Evolutionary conservation across 2,329 filamentous ascomycete genomes (phyloP), one percentile per base, ranked within the genome.

Genomic region (Fusarium chuoi): DNA sequence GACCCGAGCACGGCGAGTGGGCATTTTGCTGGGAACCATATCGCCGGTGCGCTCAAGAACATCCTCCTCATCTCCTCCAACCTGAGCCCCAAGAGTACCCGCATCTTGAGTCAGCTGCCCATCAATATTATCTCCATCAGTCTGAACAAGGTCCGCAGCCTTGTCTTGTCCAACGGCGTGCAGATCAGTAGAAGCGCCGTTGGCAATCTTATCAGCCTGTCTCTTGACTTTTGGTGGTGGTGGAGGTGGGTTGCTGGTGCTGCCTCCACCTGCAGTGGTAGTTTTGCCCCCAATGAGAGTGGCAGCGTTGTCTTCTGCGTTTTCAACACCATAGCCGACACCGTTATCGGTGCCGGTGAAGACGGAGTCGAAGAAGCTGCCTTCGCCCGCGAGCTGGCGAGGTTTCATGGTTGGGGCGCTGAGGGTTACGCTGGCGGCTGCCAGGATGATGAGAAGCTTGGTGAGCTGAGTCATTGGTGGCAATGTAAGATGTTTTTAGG

Each of bases 341-440:
- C 46, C 46, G 8, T 65, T 65, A 2, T 65, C 59, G 3, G 35
- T 35, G 10, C 52, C 62, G 11, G 22, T 41, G 14, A 65, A 35
- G 5, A 55, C 10, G 0, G 59, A 26, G 3, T 46, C n/a, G 7
- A 36, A 26, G 24, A 36, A 41, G 12, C 48, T 18, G n/a, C 62
- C 62, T 22, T 65, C 62, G 3, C 59, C 62, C 1, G 59, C 62
- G 18, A 64, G 62, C 17, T 65, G 62, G 10, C 62, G 59, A 13
- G 59, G 4, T 5, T 36, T 24, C 14, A 45, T 28, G 5, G 22
- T 24, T 3, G 62, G 59, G 13, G 62, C 59, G 2, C 59, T 9
- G 14, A 65, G 24, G 15, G 39, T 15, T 6, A 17, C 35, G 7
- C 20, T 24, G n/a, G 48, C 4, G 13, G 17, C 39, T 15, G 62